Percentiles rank a stretch among this genome's conserved stretches.
Conservation (phyloP, 2,329 filamentous ascomycete species). For the Onygenales sp. region DNA sequence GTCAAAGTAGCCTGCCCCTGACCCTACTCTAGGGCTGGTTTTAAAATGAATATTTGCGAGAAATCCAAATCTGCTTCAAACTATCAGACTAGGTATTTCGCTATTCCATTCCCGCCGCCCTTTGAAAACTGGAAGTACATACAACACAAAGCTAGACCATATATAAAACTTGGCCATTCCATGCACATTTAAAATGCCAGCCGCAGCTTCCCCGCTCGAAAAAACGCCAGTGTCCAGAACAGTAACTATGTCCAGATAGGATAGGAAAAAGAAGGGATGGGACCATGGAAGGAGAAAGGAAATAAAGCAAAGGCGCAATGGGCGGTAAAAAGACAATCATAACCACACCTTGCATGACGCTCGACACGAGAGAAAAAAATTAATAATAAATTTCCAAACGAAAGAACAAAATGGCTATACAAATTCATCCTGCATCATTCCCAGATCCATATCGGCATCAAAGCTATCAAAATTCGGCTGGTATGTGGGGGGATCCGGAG, state of each 20-base stretch:
- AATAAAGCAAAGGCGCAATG: background rate
- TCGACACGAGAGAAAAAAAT: background rate
- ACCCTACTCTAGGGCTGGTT: background rate
- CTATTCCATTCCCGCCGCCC: background rate
- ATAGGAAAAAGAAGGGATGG: background rate
- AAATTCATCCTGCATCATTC: constrained; percentile 10
- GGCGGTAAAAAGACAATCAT: background rate
- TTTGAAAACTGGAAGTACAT: background rate
- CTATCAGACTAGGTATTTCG: too few relatives aligned
- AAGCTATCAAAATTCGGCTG: background rate
- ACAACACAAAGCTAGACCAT: background rate
- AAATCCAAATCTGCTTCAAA: background rate
- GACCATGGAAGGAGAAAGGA: background rate
- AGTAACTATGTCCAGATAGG: background rate
- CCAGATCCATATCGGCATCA: constrained; percentile 4
- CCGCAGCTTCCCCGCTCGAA: background rate
- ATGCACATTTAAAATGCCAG: background rate
- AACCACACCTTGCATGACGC: background rate
- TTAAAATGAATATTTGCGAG: background rate
- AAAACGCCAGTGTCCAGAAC: background rate
- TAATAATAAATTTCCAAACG: background rate
- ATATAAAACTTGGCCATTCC: background rate
- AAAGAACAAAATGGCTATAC: constrained; percentile 3
- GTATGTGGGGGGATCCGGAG: background rate
- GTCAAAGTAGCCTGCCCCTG: too few relatives aligned